phyloP scores from a whole-genome alignment of 2,329 filamentous ascomycete genomes.

The Fusarium xylarioides region DNA sequence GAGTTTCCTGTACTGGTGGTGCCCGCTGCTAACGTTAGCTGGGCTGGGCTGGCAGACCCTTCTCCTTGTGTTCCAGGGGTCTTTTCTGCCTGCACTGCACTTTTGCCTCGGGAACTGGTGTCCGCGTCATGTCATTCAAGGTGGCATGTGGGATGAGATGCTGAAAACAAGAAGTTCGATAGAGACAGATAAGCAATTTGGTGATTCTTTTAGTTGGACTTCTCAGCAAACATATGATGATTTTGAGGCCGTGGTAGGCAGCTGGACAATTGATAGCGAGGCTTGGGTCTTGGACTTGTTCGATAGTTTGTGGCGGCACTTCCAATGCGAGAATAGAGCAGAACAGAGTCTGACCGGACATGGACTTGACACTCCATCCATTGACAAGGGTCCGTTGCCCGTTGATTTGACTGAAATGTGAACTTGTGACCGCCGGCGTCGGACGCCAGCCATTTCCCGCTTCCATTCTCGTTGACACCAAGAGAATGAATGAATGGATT shows the following conservation, averaged over 20 bases:
- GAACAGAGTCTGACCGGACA: conserved; percentile 11
- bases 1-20: not conserved
- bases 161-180: not conserved
- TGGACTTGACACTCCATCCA: conserved; percentile 6
- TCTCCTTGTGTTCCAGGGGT: conserved; percentile 33
- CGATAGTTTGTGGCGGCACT: conserved; percentile 32
- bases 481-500: not conserved
- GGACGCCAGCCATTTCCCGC: conserved; percentile 31
- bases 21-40: not conserved
- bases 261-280: conserved; percentile 16
- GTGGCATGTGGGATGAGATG: conserved; percentile 23
- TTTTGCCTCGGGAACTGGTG: conserved; percentile 27
- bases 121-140: conserved; percentile 17
- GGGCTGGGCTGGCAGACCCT: conserved; percentile 8
- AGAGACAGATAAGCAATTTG: not conserved
- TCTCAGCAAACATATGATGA: not conserved
- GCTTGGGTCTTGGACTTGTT: conserved; percentile 13
- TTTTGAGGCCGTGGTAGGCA: conserved; percentile 10
- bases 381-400: conserved; percentile 11
- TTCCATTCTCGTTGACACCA: conserved; percentile 6
- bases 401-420: conserved; percentile 35
- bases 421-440: conserved; percentile 39
- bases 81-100: not conserved
- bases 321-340: conserved; percentile 4
- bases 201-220: not conserved